Evolutionary conservation across 805 yeast species (phyloP).

Genomic region (Pichia kluyveri): DNA sequence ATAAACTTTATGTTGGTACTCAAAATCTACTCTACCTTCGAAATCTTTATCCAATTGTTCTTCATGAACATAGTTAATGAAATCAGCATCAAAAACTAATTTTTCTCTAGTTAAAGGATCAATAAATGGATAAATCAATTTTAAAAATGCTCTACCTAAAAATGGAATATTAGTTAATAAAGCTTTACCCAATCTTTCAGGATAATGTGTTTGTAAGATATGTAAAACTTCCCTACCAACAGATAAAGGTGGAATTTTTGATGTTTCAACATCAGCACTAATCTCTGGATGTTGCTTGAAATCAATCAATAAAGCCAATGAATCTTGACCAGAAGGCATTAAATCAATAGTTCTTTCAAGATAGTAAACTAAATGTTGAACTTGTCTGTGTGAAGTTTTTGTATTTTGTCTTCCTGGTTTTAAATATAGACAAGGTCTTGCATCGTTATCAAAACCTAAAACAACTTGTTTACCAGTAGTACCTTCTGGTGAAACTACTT

Average conservation of each 20-base stretch:
- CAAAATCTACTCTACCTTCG: conserved; percentile 81
- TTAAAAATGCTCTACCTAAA: conserved; percentile 87
- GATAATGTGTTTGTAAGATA: conserved; percentile 94
- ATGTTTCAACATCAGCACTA: conserved; percentile 39
- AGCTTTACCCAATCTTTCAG: conserved; percentile 93
- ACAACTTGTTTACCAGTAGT: conserved; percentile 90
- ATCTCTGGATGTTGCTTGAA: conserved; percentile 69
- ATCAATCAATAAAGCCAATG: conserved; percentile 84
- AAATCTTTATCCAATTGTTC: conserved; percentile 77
- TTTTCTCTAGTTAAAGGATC: conserved; percentile 94
- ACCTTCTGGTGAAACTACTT: conserved; percentile 54
- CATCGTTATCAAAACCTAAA: conserved; percentile 81
- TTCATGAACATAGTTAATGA: conserved; percentile 69
- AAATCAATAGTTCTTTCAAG: conserved; percentile 86
- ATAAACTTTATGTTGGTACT: conserved; percentile 68
- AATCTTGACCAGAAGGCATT: conserved; percentile 96
- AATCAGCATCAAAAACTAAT: conserved; percentile 85
- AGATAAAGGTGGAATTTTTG: conserved; percentile 80
- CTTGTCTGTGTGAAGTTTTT: conserved; percentile 80
- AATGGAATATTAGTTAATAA: conserved; percentile 88
- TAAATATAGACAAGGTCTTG: conserved; percentile 86
- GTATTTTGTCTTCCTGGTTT: conserved; percentile 96
- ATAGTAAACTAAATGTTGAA: conserved; percentile 91
- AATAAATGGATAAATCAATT: conserved; percentile 88
- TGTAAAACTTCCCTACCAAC: conserved; percentile 88